phyloP scores from a whole-genome alignment of 2,329 filamentous ascomycete genomes.

The Penicillium sp. region DNA sequence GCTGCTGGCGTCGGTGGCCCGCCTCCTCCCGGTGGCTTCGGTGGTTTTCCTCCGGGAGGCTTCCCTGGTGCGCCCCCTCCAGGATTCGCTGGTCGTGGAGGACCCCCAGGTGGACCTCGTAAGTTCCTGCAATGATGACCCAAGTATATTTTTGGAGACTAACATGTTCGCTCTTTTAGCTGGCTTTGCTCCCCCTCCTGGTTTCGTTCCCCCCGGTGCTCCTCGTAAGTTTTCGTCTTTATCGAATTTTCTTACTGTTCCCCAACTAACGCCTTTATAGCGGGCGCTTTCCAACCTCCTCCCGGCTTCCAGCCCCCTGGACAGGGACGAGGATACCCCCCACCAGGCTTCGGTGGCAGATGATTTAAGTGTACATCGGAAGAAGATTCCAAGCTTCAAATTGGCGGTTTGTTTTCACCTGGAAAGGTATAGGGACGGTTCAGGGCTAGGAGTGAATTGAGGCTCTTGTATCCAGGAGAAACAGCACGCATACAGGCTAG shows the following conservation, averaged over 20 bases:
- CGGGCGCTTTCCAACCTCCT: slow-evolving; percentile 58
- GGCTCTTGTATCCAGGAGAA: slow-evolving; percentile 16
- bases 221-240: slow-evolving; percentile 43
- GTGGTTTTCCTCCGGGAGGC: slow-evolving; percentile 52
- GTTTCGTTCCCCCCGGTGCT: slow-evolving; percentile 47
- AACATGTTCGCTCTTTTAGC: slow-evolving; percentile 32
- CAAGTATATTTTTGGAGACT: slow-evolving; percentile 7
- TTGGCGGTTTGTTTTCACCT: slow-evolving; percentile 22
- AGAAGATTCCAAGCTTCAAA: slow-evolving; percentile 25
- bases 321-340: slow-evolving; percentile 53
- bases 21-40: slow-evolving; percentile 62
- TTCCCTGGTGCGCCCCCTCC: slow-evolving; percentile 55
- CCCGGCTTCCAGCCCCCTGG: slow-evolving; percentile 72
- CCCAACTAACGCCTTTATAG: slow-evolving; percentile 42
- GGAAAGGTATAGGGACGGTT: slow-evolving; percentile 13
- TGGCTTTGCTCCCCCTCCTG: slow-evolving; percentile 50
- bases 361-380: slow-evolving; percentile 30
- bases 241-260: slow-evolving; percentile 4
- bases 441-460: slow-evolving; percentile 9
- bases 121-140: slow-evolving; percentile 38
- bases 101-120: slow-evolving; percentile 51
- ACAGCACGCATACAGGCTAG: slow-evolving; percentile 25
- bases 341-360: slow-evolving; percentile 51
- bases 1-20: slow-evolving; percentile 83
- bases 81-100: slow-evolving; percentile 54